Evolutionary conservation across 163 green algal genomes (phyloP), one percentile per base, ranked within the genome.

Genomic region (Smithsoniella earleae): DNA sequence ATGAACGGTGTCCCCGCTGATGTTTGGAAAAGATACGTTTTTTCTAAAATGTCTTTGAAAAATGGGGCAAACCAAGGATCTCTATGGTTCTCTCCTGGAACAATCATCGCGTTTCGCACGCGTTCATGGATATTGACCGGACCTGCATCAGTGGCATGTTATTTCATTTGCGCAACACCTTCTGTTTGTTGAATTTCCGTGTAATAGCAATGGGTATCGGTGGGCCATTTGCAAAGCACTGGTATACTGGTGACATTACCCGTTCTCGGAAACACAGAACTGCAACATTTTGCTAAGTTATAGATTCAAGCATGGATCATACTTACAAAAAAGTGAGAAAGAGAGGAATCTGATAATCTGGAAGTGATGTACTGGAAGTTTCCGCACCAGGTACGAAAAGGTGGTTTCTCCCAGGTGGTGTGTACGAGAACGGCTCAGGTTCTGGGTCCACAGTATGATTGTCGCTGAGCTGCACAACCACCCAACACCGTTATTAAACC

Each of bases 121-220:
- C 80, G 74, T 1, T 98, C 89, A 54, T 96, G 93, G 66, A 98
- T 96, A 86, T 98, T 98, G 18, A 96, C 91, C 0, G 93, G 93
- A n/a, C 93, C 93, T 89, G 82, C 20, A 27, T 65, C 20, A 20
- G n/a, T 18, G 52, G 8, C n/a, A 65, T 27, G 16, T 36, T 65
- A 65, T 27, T 54, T 18, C 20, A 54, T 20, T 25, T 54, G 44
- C 44, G 44, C 44, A 54, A 18, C 44, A 54, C 20, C 20, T 18
- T 18, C 44, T 20, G 44, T 25, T 18, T 54, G 44, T 54, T 54
- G 44, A 54, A 18, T 54, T n/a, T n/a, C n/a, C n/a, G n/a, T n/a
- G n/a, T n/a, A n/a, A n/a, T n/a, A n/a, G n/a, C n/a, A n/a, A n/a
- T n/a, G n/a, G n/a, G n/a, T n/a, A n/a, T n/a, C n/a, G n/a, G n/a